Base-by-base conservation (phyloP, 129 eudicot genomes). In the Centrapalus pauciflorus region DNA sequence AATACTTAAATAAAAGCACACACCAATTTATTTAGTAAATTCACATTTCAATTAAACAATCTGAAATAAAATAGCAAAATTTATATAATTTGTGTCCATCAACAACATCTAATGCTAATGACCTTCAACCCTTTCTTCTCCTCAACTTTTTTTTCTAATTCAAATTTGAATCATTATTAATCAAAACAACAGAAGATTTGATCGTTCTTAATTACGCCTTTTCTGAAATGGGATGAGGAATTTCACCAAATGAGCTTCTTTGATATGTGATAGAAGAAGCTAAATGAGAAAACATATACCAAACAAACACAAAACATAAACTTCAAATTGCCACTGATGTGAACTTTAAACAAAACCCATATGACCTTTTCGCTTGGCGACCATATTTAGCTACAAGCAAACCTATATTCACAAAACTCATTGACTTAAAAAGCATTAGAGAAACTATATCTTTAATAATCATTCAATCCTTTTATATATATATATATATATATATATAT, bases 201-300 rank as follows among this genome's bases (percentile, higher is more conserved):
- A 55, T 34, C 12, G 48, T 69, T 23, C 43, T 65, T 11, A 58
- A 16, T 46, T 76, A 62, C 29, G 71, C 81, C 21, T 63, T 74
- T 33, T 80, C 77, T 1, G 87, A 78, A 12, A 81, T 50, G 3
- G 96, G 90, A 34, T 76, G 86, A 48, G 95, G 76, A 73, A 89
- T 80, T 32, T 93, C 96, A 75, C 89, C 96, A 67, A 93, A 93
- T 25, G 90, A 85, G 29, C 87, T 87, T 68, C 99, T 86, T 76
- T 86, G 95, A 62, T 80, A 71, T 11, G 83, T 71, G 5, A 93
- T 82, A n/a, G 91, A 75, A 59, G 76, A 71, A 69, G 88, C 84
- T 29, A 88, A 76, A 67, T 88, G 72, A 3, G 99, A 89, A 76
- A 93, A 93, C 16, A 84, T 63, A 82, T 85, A 84, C 99, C 99